phyloP scores from a whole-genome alignment of 2,329 filamentous ascomycete genomes.

The Geoglossum cookeanum region DNA sequence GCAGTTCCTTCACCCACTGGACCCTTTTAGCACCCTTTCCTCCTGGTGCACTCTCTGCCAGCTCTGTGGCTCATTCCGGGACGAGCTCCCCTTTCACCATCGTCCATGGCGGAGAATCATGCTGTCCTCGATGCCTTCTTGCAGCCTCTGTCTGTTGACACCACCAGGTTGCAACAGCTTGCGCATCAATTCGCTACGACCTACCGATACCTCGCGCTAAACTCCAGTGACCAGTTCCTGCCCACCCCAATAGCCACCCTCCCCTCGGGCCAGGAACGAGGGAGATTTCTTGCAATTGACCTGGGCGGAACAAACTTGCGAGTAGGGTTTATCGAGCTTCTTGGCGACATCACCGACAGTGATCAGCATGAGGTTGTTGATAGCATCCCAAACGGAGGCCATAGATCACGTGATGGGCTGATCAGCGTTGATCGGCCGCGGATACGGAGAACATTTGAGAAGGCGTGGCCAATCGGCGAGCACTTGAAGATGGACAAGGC shows the following conservation, averaged over 20 bases:
- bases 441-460: slow-evolving; percentile 38
- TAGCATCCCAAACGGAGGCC: neutral
- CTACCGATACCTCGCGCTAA: slow-evolving; percentile 2
- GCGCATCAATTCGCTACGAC: slow-evolving; percentile 2
- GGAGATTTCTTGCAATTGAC: slow-evolving; percentile 26
- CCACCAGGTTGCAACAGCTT: neutral
- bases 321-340: slow-evolving; percentile 46
- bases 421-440: slow-evolving; percentile 20
- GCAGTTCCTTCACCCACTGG: neutral
- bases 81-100: neutral
- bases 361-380: neutral
- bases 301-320: slow-evolving; percentile 51
- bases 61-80: neutral
- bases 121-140: neutral
- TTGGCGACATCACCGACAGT: neutral
- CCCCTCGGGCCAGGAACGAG: slow-evolving; percentile 42
- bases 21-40: neutral
- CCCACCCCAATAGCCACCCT: slow-evolving; percentile 22
- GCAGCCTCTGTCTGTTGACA: slow-evolving; percentile 1
- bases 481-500: slow-evolving; percentile 56
- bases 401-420: neutral
- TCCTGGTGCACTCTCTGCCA: neutral
- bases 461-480: slow-evolving; percentile 54
- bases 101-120: neutral
- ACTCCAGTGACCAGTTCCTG: slow-evolving; percentile 21